Percentiles rank a stretch among this genome's conserved stretches.
phyloP scores from a whole-genome alignment of 257 asterid genomes.

The Verbena officinalis region DNA sequence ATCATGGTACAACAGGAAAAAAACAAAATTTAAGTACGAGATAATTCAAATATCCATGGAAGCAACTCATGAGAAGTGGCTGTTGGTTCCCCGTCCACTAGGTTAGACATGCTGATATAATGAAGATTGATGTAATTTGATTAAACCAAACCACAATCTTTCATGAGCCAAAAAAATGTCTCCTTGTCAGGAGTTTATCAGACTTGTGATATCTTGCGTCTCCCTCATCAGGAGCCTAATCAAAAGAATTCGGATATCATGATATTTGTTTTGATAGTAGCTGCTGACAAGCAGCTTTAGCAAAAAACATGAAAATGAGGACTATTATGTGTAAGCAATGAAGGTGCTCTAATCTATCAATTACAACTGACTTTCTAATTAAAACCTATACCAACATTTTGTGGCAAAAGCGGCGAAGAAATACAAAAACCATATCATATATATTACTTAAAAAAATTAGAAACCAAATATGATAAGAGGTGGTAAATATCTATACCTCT shows the following conservation, averaged over 20 bases:
- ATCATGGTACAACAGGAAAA: constrained; percentile 12
- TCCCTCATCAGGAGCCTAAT: constrained; percentile 16
- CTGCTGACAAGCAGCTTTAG: constrained; percentile 24
- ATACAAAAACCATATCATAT: neutral
- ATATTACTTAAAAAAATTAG: constrained; percentile 2
- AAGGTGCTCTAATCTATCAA: neutral
- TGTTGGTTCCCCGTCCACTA: neutral
- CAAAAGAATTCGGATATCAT: constrained; percentile 2
- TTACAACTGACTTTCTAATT: constrained; percentile 12
- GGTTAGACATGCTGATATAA: neutral
- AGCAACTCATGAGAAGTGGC: neutral
- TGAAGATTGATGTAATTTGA: neutral
- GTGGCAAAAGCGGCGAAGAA: neutral
- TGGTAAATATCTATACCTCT: neutral
- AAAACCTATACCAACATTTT: neutral
- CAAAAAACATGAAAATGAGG: neutral
- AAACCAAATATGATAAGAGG: neutral
- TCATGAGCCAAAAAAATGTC: constrained; percentile 14
- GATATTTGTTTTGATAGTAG: constrained; percentile 1
- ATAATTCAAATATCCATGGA: neutral
- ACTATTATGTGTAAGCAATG: neutral
- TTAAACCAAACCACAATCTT: constrained; percentile 1
- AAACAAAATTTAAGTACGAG: constrained; percentile 3
- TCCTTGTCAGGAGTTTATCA: constrained; percentile 18
- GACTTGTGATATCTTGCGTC: neutral